Base-by-base conservation (phyloP, 345 rosid genomes). In the Viola odorata region DNA sequence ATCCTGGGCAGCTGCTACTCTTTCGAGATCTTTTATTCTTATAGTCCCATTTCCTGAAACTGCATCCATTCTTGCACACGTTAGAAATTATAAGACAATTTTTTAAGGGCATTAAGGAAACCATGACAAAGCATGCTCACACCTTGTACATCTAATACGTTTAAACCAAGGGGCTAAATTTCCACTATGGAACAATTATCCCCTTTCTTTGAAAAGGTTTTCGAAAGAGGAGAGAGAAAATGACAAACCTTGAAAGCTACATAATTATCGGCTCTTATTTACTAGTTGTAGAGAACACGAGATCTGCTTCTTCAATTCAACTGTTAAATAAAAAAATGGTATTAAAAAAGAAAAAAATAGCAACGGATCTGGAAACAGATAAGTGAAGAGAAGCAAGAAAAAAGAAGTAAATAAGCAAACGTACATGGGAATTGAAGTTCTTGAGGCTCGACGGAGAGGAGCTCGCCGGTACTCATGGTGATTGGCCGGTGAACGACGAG, bases 251-350 rank as follows among this genome's bases (percentile, higher is more conserved):
- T 23, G 32, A 23, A 23, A 23, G n/a, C 96, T 15, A 85, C 86
- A 75, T 84, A 77, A 70, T 74, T 75, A 44, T 85, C 85, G 50
- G n/a, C 85, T 78, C 68, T 82, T 81, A 67, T 85, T 91, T 37
- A 78, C 77, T 55, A 86, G 76, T 68, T 74, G 83, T 15, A 88
- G 83, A 62, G 94, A 79, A 50, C 89, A 82, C 42, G 83, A 86
- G 83, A 88, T 88, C 91, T 79, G 94, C 75, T 86, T 88, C 85
- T 63, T 81, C 77, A 88, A 75, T 68, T 91, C 82, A 73, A 91
- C 94, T 88, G 69, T 58, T 37, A 8, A 41, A 6, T 11, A 5
- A 52, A 47, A 54, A 47, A 17, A 13, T 6, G 47, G 52, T 57
- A 71, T 62, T 11, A 53, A 40, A 9, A 52, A 55, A 0, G n/a